Evolutionary conservation across 305 asterid genomes (phyloP).

Genomic region (Caryopteris hybrid): DNA sequence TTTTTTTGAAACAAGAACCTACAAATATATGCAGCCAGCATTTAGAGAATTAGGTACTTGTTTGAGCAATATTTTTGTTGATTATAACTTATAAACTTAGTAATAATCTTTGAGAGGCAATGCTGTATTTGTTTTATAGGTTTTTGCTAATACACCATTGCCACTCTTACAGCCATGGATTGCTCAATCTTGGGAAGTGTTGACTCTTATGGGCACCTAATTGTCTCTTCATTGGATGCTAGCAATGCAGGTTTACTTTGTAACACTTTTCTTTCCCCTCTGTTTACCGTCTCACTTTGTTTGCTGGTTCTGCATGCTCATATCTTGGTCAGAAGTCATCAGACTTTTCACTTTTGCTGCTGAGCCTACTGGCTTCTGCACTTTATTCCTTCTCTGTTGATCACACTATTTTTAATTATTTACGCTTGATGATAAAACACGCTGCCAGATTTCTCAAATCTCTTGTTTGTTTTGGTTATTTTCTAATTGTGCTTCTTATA

Average conservation of each 20-base stretch:
- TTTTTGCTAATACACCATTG: neutral
- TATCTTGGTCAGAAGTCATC: neutral
- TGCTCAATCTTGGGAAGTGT: conserved; percentile 83
- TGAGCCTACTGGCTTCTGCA: conserved; percentile 2
- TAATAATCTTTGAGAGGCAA: neutral
- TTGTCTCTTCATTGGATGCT: conserved; percentile 71
- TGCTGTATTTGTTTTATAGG: neutral
- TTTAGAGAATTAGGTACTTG: conserved; percentile 1
- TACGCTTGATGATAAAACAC: neutral
- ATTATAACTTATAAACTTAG: neutral
- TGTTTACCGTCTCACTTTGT: neutral
- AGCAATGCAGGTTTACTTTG: conserved; percentile 36
- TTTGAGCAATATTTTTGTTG: neutral
- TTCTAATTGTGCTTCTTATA: neutral
- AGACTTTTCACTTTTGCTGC: neutral
- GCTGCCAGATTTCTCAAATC: neutral
- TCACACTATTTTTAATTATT: conserved; percentile 2
- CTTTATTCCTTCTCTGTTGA: neutral
- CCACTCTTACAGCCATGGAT: conserved; percentile 42
- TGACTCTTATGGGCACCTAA: conserved; percentile 80
- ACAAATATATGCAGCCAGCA: neutral
- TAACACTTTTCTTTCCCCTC: neutral
- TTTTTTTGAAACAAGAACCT: neutral
- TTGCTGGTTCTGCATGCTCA: conserved; percentile 1
- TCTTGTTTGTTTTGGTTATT: conserved; percentile 3